Conservation (phyloP, 1,284 basidiomycete genomes). For the Pseudozyma thailandica region DNA sequence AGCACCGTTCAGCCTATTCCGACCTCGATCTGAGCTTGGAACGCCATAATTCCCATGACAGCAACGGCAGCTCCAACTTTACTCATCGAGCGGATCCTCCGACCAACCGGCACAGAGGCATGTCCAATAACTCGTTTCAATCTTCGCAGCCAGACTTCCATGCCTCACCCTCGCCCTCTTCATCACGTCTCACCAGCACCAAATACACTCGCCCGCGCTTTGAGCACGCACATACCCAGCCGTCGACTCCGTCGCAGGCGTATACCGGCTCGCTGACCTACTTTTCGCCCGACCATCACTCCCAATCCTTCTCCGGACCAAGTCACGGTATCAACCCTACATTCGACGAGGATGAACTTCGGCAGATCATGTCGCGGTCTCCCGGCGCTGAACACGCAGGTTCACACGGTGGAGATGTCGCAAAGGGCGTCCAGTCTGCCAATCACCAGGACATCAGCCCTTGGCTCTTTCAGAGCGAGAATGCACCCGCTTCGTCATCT, state of each 20-base stretch:
- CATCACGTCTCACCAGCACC: conserved; percentile 11
- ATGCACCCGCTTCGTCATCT: conserved; percentile 12
- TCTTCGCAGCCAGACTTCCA: conserved; percentile 32
- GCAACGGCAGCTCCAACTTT: conserved; percentile 41
- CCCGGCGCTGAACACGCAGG: conserved; percentile 3
- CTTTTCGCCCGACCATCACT: conserved; percentile 6
- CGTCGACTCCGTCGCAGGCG: conserved; percentile 13
- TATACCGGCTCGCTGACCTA: conserved; percentile 8
- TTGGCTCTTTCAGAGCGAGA: conserved; percentile 49
- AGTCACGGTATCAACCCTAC: conserved; percentile 40
- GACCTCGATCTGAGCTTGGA: conserved; percentile 19
- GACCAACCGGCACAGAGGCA: conserved; percentile 6
- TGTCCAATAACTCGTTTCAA: conserved; percentile 23
- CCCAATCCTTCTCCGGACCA: conserved; percentile 11
- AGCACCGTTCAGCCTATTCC: conserved; percentile 8
- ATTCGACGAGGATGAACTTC: conserved; percentile 40
- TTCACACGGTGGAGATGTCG: conserved; percentile 21
- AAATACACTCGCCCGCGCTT: conserved; percentile 30
- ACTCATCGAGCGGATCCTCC: conserved; percentile 26
- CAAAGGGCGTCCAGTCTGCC: conserved; percentile 21
- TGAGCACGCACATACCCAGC: conserved; percentile 28
- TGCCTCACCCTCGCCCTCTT: conserved; percentile 18
- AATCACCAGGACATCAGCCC: conserved; percentile 55
- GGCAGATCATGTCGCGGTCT: conserved; percentile 41
- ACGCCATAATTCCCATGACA: conserved; percentile 38